Conservation (phyloP, 805 yeast species). For the Saturnispora ahearnii region DNA sequence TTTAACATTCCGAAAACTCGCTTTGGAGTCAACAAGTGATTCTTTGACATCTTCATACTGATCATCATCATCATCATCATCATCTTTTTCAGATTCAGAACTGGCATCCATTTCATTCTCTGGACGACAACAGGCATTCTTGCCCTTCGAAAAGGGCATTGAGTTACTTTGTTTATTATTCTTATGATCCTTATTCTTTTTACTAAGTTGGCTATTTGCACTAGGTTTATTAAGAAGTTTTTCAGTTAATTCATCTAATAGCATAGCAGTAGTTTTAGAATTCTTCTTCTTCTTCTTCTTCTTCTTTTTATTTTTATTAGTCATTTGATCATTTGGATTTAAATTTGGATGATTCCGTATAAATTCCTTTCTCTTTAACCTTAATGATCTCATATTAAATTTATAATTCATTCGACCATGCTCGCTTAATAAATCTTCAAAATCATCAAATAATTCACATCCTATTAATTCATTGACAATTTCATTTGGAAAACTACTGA, state of each 20-base stretch:
- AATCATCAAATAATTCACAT: conserved; percentile 8
- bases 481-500: conserved; percentile 19
- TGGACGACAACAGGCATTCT: conserved; percentile 8
- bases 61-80: not conserved
- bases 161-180: not conserved
- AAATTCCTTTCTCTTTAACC: not conserved
- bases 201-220: conserved; percentile 1
- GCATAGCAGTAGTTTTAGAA: not conserved
- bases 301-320: not conserved
- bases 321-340: not conserved
- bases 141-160: conserved; percentile 5
- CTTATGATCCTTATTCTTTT: not conserved
- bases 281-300: conserved; percentile 6
- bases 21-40: not conserved
- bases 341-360: not conserved
- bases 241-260: conserved; percentile 8
- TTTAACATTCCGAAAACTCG: not conserved
- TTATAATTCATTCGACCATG: conserved; percentile 18
- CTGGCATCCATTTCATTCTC: not conserved
- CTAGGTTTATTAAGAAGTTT: conserved; percentile 3
- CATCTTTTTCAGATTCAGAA: not conserved
- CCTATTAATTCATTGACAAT: conserved; percentile 8
- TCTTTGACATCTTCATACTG: not conserved
- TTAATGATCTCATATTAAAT: conserved; percentile 11
- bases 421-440: conserved; percentile 13